Evolutionary conservation across 2,329 filamentous ascomycete genomes (phyloP).

Genomic region (Arthrobotrys musiformis): DNA sequence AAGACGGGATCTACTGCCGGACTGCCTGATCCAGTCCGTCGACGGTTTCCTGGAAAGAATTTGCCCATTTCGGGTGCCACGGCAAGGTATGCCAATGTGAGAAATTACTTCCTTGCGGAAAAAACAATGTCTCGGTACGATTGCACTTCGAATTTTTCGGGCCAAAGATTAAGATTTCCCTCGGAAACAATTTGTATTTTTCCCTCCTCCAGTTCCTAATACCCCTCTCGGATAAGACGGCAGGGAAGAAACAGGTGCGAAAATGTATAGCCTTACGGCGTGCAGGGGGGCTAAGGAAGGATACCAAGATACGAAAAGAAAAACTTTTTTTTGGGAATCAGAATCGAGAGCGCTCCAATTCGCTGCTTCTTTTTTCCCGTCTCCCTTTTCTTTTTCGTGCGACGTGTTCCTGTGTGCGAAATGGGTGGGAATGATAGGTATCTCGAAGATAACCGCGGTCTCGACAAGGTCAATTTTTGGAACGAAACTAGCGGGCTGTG

Average conservation of each 20-base stretch:
- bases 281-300: neutral
- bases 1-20: neutral
- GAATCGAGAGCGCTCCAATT: neutral
- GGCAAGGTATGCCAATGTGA: neutral
- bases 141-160: neutral
- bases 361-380: neutral
- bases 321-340: no score
- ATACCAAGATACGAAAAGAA: neutral
- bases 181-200: neutral
- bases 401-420: neutral
- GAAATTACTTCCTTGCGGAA: no score
- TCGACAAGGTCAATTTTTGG: constrained; percentile 1
- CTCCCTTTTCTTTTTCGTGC: neutral
- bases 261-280: neutral
- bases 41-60: neutral
- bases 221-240: neutral
- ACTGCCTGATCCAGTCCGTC: neutral
- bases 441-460: no score
- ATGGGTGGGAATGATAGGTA: no score
- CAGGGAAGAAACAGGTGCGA: neutral
- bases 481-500: neutral
- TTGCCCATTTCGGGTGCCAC: neutral
- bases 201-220: neutral
- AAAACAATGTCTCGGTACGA: neutral
- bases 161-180: neutral